Evolutionary conservation across 345 rosid species (phyloP), one percentile per base, ranked within the genome.

Genomic region (Sisymbrium altissimum): DNA sequence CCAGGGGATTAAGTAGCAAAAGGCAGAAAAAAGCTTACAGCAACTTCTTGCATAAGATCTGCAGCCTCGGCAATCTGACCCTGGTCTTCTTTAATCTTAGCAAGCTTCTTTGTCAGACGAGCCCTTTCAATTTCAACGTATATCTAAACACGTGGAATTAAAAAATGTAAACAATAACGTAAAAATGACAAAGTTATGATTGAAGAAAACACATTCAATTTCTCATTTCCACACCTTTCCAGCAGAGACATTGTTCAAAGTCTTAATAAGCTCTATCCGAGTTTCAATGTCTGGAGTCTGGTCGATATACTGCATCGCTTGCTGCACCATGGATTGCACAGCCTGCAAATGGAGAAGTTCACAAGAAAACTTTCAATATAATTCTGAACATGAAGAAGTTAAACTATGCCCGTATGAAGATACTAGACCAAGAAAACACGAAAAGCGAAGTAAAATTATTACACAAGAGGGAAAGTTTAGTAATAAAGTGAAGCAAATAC

Each of bases 31-130:
- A 75, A 2, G n/a, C 93, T 75, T 66, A 96, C 99, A 30, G 99
- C 97, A 82, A 96, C 90, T 90, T 92, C 99, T 84, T 96, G 99
- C 98, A 96, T 96, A 58, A 96, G 80, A 84, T 96, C 98, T 53
- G 99, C 99, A 77, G 99, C 99, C 84, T 96, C 99, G 48, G 95
- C 98, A 63, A 92, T 86, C 61, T 80, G 89, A 70, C 97, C 97
- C 49, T 92, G 99, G 18, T 75, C 96, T 87, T 96, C 99, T 84
- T 92, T 96, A 66, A 96, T 92, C 86, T 96, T 92, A 8, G 98
- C 97, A 77, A 92, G 97, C 67, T 84, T 96, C 81, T 85, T 96
- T 63, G 90, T 87, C 87, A 96, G 73, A 49, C 99, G 84, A 14
- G 97, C 99, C 83, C 98, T 87, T 84, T 96, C 97, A 53, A 92